Evolutionary conservation across 371 early-diverging fungal genomes (phyloP).

Genomic region (Mortierella sp.): DNA sequence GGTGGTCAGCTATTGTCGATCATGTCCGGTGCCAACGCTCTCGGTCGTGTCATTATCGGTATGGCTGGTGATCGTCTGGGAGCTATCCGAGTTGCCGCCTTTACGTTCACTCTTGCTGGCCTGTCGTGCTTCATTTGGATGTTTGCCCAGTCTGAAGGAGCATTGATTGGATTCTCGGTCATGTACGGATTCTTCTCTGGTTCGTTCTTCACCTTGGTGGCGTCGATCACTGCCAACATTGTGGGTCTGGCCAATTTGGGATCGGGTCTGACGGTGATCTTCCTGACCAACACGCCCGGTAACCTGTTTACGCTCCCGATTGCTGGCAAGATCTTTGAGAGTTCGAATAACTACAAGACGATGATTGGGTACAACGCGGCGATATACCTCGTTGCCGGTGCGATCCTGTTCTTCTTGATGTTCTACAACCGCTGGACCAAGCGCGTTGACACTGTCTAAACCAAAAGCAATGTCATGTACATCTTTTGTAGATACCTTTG

Average conservation of each 20-base stretch:
- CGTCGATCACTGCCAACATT: conserved; percentile 65
- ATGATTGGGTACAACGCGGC: conserved; percentile 54
- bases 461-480: not conserved
- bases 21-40: conserved; percentile 67
- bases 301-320: conserved; percentile 73
- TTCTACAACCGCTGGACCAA: conserved; percentile 49
- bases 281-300: conserved; percentile 69
- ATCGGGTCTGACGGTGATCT: conserved; percentile 68
- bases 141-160: conserved; percentile 63
- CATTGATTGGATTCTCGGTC: conserved; percentile 63
- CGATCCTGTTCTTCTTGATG: conserved; percentile 39
- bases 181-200: conserved; percentile 71
- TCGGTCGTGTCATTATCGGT: conserved; percentile 71
- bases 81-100: conserved; percentile 55
- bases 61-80: conserved; percentile 50
- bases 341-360: conserved; percentile 49
- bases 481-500: conserved; percentile 12
- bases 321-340: conserved; percentile 64
- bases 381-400: conserved; percentile 23
- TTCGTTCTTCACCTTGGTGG: conserved; percentile 68
- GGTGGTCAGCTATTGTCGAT: conserved; percentile 64
- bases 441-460: conserved; percentile 18
- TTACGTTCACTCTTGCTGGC: conserved; percentile 59
- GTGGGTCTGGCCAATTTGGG: conserved; percentile 68
- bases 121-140: conserved; percentile 68